Percentiles rank a stretch among this genome's conserved stretches.
Evolutionary conservation across 2,329 filamentous ascomycete genomes (phyloP).

Genomic region (Diaporthe citriasiana): DNA sequence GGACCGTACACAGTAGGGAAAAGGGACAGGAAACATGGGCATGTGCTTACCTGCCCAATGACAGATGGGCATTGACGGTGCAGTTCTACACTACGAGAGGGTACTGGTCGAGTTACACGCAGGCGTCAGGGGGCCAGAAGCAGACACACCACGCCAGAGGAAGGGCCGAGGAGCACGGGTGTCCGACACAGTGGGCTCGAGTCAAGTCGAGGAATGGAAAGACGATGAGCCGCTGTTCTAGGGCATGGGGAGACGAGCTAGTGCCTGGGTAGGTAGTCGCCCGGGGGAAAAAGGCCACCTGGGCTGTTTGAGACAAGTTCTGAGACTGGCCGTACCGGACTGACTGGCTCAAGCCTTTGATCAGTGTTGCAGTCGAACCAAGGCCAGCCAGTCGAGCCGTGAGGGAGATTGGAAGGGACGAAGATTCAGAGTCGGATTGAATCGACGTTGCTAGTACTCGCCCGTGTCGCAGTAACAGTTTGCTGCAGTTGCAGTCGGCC

Average conservation of each 20-base stretch:
- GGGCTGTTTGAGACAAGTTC: slow-evolving; percentile 33
- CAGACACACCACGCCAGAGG: not conserved
- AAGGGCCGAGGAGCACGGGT: slow-evolving; percentile 4
- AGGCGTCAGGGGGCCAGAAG: not conserved
- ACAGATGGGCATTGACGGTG: not conserved
- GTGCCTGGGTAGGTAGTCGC: not conserved
- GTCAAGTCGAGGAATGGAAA: slow-evolving; percentile 18
- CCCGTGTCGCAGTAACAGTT: slow-evolving; percentile 6
- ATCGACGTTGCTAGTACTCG: not conserved
- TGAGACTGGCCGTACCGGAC: slow-evolving; percentile 32
- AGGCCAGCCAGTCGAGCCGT: not conserved
- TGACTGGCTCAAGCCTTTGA: slow-evolving; percentile 21
- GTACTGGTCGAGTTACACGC: slow-evolving; percentile 11
- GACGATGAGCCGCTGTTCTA: slow-evolving; percentile 15
- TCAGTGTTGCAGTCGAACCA: slow-evolving; percentile 16
- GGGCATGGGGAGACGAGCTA: slow-evolving; percentile 1
- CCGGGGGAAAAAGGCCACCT: slow-evolving; percentile 14
- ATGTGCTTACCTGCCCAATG: not conserved
- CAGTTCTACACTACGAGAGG: not conserved
- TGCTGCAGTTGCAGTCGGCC: slow-evolving; percentile 21
- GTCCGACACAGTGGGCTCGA: slow-evolving; percentile 6
- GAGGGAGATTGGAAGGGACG: slow-evolving; percentile 9
- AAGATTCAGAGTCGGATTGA: slow-evolving; percentile 26
- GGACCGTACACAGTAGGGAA: no score
- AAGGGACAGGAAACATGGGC: not conserved